Evolutionary conservation across 148 eudicot species (phyloP), one percentile per base, ranked within the genome.

Genomic region (Arctostaphylos glauca): DNA sequence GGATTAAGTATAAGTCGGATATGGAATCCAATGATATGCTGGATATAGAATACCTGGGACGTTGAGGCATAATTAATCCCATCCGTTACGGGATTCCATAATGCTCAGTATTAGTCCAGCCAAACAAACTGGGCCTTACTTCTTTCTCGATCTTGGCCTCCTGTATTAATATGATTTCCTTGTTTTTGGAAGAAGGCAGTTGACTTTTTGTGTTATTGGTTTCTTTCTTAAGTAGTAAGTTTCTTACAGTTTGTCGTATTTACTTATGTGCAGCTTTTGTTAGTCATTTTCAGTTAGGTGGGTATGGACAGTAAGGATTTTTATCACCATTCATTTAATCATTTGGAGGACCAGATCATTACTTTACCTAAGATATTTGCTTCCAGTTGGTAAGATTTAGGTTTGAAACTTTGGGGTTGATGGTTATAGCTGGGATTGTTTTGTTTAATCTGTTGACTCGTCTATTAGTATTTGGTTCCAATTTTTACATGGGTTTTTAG

Each of bases 361-460:
- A 16, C 52, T 70, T 43, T 19, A 12, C 25, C 10, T 15, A 19
- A n/a, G 25, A 49, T 48, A 38, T 44, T 80, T 23, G 70, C 48
- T 80, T 31, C 15, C n/a, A 68, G 19, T 23, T 15, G 70, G 66
- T 23, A 53, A 23, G 72, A 62, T n/a, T 79, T 79, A 31, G 59
- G 74, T 48, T 66, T 80, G 48, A 80, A 80, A 49, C 15, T 66
- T 62, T 6, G 49, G 58, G 47, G 73, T 49, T 80, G 74, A 50
- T 80, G 74, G 59, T 48, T 66, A 48, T 46, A 25, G 82, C 59
- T 67, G 60, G 60, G 50, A 64, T 64, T 50, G 25, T 55, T 4
- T 59, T 23, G 71, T n/a, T 25, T 10, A 12, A 15, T 31, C 46
- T 80, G 58, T 23, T 64, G 81, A 25, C 21, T 66, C 21, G 48